phyloP scores from a whole-genome alignment of 2,329 filamentous ascomycete genomes.

The Sporothrix humicola region DNA sequence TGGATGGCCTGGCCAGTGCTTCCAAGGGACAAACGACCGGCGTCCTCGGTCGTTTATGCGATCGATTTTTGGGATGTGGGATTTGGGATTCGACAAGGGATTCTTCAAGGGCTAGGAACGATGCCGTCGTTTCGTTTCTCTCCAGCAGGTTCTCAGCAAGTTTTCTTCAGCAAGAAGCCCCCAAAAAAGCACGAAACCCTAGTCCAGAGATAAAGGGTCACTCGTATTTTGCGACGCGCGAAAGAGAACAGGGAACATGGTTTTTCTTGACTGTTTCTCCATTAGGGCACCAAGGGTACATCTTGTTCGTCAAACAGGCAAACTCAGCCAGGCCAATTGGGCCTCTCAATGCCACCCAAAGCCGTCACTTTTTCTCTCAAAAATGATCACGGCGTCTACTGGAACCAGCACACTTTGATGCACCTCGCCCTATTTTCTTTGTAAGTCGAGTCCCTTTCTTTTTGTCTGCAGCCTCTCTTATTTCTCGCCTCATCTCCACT shows the following conservation, averaged over 20 bases:
- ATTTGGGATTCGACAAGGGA: not conserved
- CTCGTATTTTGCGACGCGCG: not conserved
- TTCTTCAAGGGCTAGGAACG: not conserved
- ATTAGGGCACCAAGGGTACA: not conserved
- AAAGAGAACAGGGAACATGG: not conserved
- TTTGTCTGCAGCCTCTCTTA: not conserved
- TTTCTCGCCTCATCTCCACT: not conserved
- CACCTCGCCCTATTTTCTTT: slow-evolving; percentile 6
- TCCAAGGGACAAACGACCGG: slow-evolving; percentile 1
- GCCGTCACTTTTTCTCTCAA: not conserved
- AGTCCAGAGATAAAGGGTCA: not conserved
- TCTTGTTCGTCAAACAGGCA: not conserved
- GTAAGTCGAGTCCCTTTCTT: not conserved
- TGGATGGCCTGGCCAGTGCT: not conserved
- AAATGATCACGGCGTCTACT: slow-evolving; percentile 11
- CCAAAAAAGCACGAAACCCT: too few species aligned
- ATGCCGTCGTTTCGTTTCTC: slow-evolving; percentile 23
- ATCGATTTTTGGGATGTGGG: not conserved
- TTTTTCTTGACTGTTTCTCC: not conserved
- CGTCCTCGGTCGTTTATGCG: not conserved
- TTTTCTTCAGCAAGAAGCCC: too few species aligned
- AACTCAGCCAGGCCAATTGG: not conserved
- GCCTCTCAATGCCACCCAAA: not conserved
- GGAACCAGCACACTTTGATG: slow-evolving; percentile 22
- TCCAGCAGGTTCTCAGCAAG: too few species aligned